Evolutionary conservation across 2,329 filamentous ascomycete genomes (phyloP).

Genomic region (Colletotrichum spaethianum): DNA sequence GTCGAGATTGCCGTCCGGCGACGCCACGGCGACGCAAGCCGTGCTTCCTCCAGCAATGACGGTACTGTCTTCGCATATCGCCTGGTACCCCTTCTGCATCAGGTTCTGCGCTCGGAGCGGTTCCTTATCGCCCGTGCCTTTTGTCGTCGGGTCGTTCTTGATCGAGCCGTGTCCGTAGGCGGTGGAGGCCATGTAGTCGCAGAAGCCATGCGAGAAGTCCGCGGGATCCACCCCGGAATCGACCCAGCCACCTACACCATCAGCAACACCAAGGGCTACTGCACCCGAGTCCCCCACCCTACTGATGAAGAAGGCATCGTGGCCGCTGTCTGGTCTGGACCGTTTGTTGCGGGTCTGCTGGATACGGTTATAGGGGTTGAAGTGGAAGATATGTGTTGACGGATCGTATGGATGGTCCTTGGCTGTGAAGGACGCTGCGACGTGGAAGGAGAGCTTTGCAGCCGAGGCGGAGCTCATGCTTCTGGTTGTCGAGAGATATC

Average conservation of each 20-base stretch:
- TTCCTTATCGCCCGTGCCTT: slow-evolving; percentile 28
- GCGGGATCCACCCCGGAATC: slow-evolving; percentile 94
- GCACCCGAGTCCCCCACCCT: slow-evolving; percentile 79
- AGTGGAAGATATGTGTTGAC: slow-evolving; percentile 79
- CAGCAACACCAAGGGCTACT: slow-evolving; percentile 89
- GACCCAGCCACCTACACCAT: slow-evolving; percentile 96
- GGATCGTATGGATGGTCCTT: slow-evolving; percentile 80
- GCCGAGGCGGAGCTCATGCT: slow-evolving; percentile 26
- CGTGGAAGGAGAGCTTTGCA: slow-evolving; percentile 72
- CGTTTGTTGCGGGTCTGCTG: slow-evolving; percentile 68
- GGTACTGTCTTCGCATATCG: slow-evolving; percentile 79
- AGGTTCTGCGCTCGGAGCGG: slow-evolving; percentile 57
- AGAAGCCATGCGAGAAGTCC: slow-evolving; percentile 94
- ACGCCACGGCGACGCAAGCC: slow-evolving; percentile 86
- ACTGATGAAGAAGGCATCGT: slow-evolving; percentile 96
- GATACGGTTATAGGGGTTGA: slow-evolving; percentile 75
- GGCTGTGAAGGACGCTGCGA: slow-evolving; percentile 82
- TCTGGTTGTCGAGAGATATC: slow-evolving; percentile 26
- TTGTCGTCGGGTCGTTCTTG: slow-evolving; percentile 45
- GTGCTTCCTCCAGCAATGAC: slow-evolving; percentile 92
- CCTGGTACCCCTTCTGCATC: slow-evolving; percentile 88
- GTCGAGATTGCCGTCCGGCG: slow-evolving; percentile 81
- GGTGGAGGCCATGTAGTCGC: slow-evolving; percentile 89
- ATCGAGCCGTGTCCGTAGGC: slow-evolving; percentile 70
- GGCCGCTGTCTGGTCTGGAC: slow-evolving; percentile 82